Evolutionary conservation across 2,329 filamentous ascomycete genomes (phyloP), one percentile per base, ranked within the genome.

Genomic region (Fusarium keratoplasticum): DNA sequence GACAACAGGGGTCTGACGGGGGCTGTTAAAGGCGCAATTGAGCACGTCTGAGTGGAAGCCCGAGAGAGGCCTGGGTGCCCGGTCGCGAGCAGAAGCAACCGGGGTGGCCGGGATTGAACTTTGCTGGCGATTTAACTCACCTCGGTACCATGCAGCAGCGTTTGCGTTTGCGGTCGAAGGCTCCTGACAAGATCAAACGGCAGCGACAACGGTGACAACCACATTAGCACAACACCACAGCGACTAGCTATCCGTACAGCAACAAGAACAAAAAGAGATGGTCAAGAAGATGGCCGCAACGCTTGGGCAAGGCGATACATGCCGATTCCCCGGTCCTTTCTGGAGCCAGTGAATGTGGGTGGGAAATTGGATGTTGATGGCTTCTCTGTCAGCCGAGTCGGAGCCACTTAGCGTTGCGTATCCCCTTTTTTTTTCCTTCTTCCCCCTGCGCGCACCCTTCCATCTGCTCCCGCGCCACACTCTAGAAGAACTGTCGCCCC

Each of bases 331-430:
- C 65, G 58, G 72, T 67, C 75, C 60, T 61, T 67, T 65, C 66
- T 75, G 66, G 68, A 75, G 66, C 67, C 74, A 69, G 66, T 65
- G 58, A 74, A 74, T 73, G 72, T 70, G 62, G 67, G 64, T 57
- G 73, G 76, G 76, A 78, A 76, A 78, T 78, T 78, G 70, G 71
- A 71, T 73, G 74, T 78, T 67, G 73, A 78, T 78, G 77, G 74
- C 72, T 71, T 76, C 74, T 78, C 64, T 68, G 62, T 72, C 67
- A 70, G 72, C 76, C 72, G 73, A 76, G 71, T 69, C 65, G 69
- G 69, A 63, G 64, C 76, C 73, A 78, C 67, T 75, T 69, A 75
- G 73, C 75, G 66, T 67, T 70, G 38, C 33, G 67, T 71, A 66
- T 76, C 75, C 72, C 70, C 72, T 71, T 77, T 77, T 73, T 52